Percentiles rank a stretch among this genome's conserved stretches.
Evolutionary conservation across 805 yeast genomes (phyloP).

Genomic region (Starmera dryadoides): DNA sequence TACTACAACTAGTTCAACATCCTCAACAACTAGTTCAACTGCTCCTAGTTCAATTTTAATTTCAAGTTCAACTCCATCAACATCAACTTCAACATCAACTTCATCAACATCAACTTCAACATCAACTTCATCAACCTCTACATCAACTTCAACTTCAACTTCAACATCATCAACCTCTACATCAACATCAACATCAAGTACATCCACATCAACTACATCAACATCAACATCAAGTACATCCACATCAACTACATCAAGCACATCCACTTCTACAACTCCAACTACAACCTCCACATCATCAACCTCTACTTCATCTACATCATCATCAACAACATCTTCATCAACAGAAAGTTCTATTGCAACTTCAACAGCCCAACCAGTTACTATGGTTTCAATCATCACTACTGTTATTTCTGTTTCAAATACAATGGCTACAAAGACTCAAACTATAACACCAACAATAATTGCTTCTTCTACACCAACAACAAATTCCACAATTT

Average conservation of each 20-base stretch:
- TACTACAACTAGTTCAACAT: conserved; percentile 7
- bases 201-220: conserved; percentile 10
- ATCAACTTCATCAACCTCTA: not conserved
- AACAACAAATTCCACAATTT: not conserved
- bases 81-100: conserved; percentile 8
- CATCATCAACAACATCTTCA: conserved; percentile 4
- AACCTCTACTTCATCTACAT: conserved; percentile 3
- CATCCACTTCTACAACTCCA: conserved; percentile 8
- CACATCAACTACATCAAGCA: conserved; percentile 1
- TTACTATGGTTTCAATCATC: not conserved
- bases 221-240: conserved; percentile 11
- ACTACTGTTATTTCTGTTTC: not conserved
- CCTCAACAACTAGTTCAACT: conserved; percentile 1
- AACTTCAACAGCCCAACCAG: not conserved
- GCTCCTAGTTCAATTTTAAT: conserved; percentile 4
- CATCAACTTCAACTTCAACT: conserved; percentile 4
- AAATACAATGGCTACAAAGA: not conserved
- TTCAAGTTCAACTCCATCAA: conserved; percentile 8
- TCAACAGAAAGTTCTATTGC: no score
- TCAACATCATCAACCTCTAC: conserved; percentile 4
- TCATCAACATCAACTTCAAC: conserved; percentile 10
- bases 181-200: conserved; percentile 6
- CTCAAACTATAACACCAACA: not conserved
- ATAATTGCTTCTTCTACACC: not conserved
- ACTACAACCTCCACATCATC: not conserved